Conservation (phyloP, 2,329 filamentous ascomycete species). For the Periglandula ipomoeae region DNA sequence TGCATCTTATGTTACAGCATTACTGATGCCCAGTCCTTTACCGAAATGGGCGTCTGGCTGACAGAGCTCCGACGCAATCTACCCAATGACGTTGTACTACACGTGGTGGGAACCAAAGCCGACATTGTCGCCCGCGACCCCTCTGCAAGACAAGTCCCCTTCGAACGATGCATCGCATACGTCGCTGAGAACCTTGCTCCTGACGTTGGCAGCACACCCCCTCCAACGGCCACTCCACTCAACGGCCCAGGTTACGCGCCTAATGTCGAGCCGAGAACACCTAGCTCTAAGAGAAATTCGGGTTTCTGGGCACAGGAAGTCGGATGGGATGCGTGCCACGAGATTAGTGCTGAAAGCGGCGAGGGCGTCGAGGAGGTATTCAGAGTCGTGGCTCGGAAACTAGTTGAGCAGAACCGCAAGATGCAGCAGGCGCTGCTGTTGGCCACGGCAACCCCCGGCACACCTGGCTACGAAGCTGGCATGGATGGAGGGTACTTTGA, state of each 20-base stretch:
- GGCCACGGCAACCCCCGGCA: slow-evolving; percentile 43
- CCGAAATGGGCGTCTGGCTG: slow-evolving; percentile 89
- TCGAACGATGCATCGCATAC: slow-evolving; percentile 92
- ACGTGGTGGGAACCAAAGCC: slow-evolving; percentile 91
- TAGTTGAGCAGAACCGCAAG: slow-evolving; percentile 55
- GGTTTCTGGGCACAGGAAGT: slow-evolving; percentile 88
- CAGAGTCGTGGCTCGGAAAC: slow-evolving; percentile 54
- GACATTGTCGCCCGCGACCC: slow-evolving; percentile 86
- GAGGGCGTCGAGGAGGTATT: slow-evolving; percentile 98
- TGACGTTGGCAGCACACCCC: slow-evolving; percentile 55
- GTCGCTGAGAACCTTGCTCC: slow-evolving; percentile 86
- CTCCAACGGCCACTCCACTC: slow-evolving; percentile 47
- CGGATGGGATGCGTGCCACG: slow-evolving; percentile 95
- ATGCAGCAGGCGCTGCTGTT: slow-evolving; percentile 49
- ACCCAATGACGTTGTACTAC: slow-evolving; percentile 69
- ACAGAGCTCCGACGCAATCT: slow-evolving; percentile 75
- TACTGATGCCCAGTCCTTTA: slow-evolving; percentile 74
- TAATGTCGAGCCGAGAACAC: slow-evolving; percentile 44
- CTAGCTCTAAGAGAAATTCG: slow-evolving; percentile 56
- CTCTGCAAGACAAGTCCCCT: slow-evolving; percentile 70
- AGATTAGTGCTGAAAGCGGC: slow-evolving; percentile 87
- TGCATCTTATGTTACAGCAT: slow-evolving; percentile 94
- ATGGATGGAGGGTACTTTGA: slow-evolving; percentile 45
- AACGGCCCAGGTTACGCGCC: slow-evolving; percentile 16
- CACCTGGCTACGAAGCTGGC: slow-evolving; percentile 35